Conservation (phyloP, 225 moss, liverwort and hornwort species). For the Bryum argenteum region DNA sequence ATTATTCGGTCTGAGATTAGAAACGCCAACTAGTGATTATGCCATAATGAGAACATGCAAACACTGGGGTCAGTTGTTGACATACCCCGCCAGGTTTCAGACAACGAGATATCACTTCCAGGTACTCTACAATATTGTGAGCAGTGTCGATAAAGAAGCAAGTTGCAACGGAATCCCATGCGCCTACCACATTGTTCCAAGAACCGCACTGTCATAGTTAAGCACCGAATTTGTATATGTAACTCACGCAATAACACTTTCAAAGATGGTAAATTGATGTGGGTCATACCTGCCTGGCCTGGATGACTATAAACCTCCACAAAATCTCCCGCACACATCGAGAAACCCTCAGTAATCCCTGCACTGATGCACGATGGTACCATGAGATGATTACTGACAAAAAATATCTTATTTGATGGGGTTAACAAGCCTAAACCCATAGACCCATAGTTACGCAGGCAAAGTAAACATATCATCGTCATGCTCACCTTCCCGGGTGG, state of each 20-base stretch:
- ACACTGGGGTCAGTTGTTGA: conserved; percentile 8
- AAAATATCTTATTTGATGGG: background rate
- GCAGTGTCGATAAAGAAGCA: conserved; percentile 90
- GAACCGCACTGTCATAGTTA: conserved; percentile 11
- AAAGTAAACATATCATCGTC: conserved; percentile 13
- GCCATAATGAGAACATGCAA: conserved; percentile 23
- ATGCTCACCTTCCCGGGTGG: conserved; percentile 78
- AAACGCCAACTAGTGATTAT: conserved; percentile 20
- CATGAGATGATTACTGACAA: conserved; percentile 29
- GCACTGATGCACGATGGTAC: conserved; percentile 64
- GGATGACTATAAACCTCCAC: conserved; percentile 83
- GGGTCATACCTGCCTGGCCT: conserved; percentile 60
- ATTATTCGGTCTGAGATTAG: conserved; percentile 29
- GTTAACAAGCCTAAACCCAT: conserved; percentile 2
- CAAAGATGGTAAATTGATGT: conserved; percentile 10
- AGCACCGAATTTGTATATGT: conserved; percentile 12
- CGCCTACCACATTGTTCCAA: conserved; percentile 54
- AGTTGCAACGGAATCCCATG: conserved; percentile 80
- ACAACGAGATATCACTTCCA: conserved; percentile 72
- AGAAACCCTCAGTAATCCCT: conserved; percentile 87
- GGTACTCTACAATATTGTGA: conserved; percentile 77
- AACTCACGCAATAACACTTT: conserved; percentile 3
- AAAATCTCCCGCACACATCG: conserved; percentile 90
- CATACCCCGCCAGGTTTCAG: conserved; percentile 89
- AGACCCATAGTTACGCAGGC: no score